Conservation (phyloP, 768 basidiomycete genomes). For the Podaxis mareebaensis region DNA sequence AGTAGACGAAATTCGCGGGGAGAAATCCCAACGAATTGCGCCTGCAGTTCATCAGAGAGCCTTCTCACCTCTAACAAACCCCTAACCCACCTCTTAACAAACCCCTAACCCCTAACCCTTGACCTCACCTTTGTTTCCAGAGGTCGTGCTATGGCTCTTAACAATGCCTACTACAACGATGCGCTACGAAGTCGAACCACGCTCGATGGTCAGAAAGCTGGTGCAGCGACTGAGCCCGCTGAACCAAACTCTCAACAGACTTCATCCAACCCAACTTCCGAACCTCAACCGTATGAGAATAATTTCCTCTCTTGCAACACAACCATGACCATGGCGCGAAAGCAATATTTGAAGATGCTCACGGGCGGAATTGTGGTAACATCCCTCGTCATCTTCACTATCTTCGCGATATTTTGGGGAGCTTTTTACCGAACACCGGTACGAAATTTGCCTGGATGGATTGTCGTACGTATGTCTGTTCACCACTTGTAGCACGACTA, state of each 20-base stretch:
- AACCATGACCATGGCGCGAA: constrained; percentile 29
- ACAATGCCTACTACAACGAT: not conserved
- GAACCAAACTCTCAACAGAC: not conserved
- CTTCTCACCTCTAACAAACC: no score
- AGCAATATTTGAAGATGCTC: constrained; percentile 46
- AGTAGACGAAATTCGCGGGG: no score
- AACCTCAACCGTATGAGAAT: not conserved
- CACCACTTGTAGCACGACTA: not conserved
- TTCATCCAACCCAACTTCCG: not conserved
- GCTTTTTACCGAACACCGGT: constrained; percentile 46
- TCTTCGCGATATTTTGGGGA: constrained; percentile 62
- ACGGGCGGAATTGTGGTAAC: constrained; percentile 36
- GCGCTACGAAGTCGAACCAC: not conserved
- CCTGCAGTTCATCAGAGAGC: no score
- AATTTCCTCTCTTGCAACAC: constrained; percentile 1
- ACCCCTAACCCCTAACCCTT: no score
- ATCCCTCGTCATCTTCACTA: constrained; percentile 43
- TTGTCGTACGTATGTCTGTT: constrained; percentile 45
- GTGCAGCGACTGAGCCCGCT: not conserved
- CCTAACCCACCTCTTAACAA: no score
- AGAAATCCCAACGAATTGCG: no score
- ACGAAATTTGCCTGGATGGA: constrained; percentile 51
- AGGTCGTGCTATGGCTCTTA: no score
- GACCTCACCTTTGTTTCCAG: no score
- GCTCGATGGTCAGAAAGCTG: not conserved